Conservation (phyloP, 257 asterid species). For the Datura wrightii region DNA sequence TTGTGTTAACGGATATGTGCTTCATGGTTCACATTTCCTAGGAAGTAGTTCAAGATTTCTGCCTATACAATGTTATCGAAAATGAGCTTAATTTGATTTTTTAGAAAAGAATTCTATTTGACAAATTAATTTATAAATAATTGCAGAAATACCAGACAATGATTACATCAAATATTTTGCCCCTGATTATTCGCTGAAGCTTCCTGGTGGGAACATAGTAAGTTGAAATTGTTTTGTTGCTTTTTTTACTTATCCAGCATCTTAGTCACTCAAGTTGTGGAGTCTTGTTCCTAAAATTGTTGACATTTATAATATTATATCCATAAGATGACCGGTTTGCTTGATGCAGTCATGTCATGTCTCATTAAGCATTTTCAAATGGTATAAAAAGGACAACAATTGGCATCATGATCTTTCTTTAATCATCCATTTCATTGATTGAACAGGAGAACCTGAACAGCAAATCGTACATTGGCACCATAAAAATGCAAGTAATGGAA, state of each 20-base stretch:
- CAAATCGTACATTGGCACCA: conserved; percentile 84
- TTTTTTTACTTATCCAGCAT: neutral
- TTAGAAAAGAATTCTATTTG: neutral
- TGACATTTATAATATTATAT: neutral
- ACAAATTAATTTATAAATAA: conserved; percentile 11
- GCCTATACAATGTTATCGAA: neutral
- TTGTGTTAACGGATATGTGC: neutral
- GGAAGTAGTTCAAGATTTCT: neutral
- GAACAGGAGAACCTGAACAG: conserved; percentile 92
- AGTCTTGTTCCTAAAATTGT: neutral
- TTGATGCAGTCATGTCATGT: neutral
- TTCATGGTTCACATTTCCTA: neutral
- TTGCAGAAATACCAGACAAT: conserved; percentile 94
- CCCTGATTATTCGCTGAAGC: conserved; percentile 83
- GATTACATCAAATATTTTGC: conserved; percentile 88
- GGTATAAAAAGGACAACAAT: neutral
- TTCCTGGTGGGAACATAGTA: conserved; percentile 80
- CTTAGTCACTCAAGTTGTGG: neutral
- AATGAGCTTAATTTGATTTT: neutral
- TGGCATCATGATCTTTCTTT: neutral
- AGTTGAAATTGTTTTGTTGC: conserved; percentile 38
- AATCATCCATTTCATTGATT: conserved; percentile 39
- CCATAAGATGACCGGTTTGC: conserved; percentile 24
- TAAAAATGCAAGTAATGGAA: conserved; percentile 87
- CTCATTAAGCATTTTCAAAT: conserved; percentile 9